Evolutionary conservation across 2,329 filamentous ascomycete genomes (phyloP).

Genomic region (Emergomyces orientalis): DNA sequence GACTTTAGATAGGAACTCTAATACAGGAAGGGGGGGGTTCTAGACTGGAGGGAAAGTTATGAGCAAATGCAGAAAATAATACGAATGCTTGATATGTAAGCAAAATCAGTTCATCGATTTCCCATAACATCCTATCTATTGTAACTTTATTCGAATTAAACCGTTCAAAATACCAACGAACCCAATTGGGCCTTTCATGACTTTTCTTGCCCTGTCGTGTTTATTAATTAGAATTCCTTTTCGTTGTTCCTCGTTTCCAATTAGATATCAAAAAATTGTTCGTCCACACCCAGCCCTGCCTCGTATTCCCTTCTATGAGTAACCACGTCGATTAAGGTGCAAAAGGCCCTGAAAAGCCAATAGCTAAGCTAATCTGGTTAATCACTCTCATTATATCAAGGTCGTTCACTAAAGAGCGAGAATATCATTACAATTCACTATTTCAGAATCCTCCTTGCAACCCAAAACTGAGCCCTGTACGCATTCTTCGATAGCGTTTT

Average conservation of each 20-base stretch:
- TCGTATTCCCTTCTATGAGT: too few species aligned
- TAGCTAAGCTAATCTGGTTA: too few species aligned
- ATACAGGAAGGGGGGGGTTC: neutral
- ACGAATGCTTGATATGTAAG: neutral
- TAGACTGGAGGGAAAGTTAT: neutral
- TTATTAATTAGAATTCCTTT: too few species aligned
- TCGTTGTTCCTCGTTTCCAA: too few species aligned
- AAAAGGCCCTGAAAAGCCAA: too few species aligned
- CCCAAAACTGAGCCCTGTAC: neutral
- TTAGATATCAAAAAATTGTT: too few species aligned
- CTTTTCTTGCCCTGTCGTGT: too few species aligned
- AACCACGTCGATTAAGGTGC: too few species aligned
- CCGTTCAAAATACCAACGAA: neutral
- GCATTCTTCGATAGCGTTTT: neutral
- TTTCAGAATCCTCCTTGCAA: neutral
- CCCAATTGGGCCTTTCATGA: neutral
- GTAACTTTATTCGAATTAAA: neutral
- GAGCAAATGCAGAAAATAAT: neutral
- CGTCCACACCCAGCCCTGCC: too few species aligned
- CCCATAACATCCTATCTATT: neutral
- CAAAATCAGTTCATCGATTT: neutral
- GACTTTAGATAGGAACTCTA: conserved; percentile 2
- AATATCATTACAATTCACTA: neutral
- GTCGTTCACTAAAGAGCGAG: neutral
- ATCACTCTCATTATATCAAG: too few species aligned